Conservation (phyloP, 805 yeast species). For the Candida wancherniae region DNA sequence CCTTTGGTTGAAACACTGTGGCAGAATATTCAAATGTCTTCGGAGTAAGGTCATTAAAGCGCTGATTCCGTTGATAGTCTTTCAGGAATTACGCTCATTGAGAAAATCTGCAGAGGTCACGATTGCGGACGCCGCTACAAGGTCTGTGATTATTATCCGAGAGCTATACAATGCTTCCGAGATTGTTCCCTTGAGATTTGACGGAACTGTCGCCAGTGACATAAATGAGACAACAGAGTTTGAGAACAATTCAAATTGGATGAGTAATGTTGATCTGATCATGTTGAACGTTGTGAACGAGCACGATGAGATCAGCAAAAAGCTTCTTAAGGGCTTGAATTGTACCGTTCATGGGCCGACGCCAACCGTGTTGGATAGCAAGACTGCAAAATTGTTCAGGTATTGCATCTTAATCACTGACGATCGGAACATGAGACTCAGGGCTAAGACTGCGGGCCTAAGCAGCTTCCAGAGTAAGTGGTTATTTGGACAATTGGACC, state of each 20-base stretch:
- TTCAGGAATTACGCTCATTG: constrained; percentile 69
- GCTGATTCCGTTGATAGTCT: constrained; percentile 68
- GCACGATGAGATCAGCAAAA: constrained; percentile 37
- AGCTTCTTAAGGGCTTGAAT: constrained; percentile 36
- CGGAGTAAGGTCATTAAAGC: constrained; percentile 54
- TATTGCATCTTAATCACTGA: constrained; percentile 67
- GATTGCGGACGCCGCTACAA: constrained; percentile 73
- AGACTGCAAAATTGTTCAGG: constrained; percentile 41
- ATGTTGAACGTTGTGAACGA: constrained; percentile 49
- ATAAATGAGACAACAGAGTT: constrained; percentile 70
- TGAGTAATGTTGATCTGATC: constrained; percentile 66
- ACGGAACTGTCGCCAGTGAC: constrained; percentile 63
- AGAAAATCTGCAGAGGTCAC: constrained; percentile 68
- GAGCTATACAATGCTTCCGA: constrained; percentile 56
- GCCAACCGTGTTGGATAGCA: constrained; percentile 24
- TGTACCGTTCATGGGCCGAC: constrained; percentile 9
- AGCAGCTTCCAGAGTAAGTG: constrained; percentile 55
- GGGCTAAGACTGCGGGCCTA: constrained; percentile 56
- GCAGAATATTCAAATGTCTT: constrained; percentile 65
- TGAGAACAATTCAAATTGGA: constrained; percentile 69
- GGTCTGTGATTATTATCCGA: constrained; percentile 71
- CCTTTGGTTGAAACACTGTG: constrained; percentile 78
- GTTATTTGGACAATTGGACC: constrained; percentile 51
- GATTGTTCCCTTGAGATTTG: constrained; percentile 58
- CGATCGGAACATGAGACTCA: constrained; percentile 65